These are phyloP conservation scores for Penicillium sumatraense DNA, from an alignment of 2,329 filamentous ascomycete genomes.

Conservation along the genomic window DNA sequence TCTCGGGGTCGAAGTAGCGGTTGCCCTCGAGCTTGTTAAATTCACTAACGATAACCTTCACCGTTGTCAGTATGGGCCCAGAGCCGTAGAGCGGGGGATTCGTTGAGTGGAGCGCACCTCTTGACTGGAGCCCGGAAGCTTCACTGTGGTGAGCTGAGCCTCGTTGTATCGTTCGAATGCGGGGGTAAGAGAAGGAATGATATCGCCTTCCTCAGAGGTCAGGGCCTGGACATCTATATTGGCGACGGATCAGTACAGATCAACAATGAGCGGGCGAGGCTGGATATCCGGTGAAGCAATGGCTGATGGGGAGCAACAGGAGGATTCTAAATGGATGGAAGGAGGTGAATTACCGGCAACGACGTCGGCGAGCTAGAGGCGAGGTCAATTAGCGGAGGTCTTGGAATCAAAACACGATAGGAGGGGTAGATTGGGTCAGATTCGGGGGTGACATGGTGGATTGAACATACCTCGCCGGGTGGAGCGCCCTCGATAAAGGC, in stretches of 20 bases:
- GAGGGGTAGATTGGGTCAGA: constrained; percentile 7
- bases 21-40: constrained; percentile 81
- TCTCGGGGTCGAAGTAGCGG: constrained; percentile 89
- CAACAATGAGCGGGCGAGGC: constrained; percentile 7
- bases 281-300: too few relatives aligned
- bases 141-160: constrained; percentile 85
- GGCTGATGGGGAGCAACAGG: constrained; percentile 7
- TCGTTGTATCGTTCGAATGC: constrained; percentile 97
- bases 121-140: constrained; percentile 84
- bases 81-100: neutral
- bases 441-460: constrained; percentile 7
- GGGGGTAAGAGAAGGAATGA: constrained; percentile 74
- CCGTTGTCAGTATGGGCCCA: constrained; percentile 15
- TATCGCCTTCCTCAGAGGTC: constrained; percentile 68
- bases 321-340: constrained; percentile 3
- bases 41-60: constrained; percentile 75
- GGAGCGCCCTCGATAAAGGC: constrained; percentile 93
- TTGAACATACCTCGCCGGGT: constrained; percentile 79
- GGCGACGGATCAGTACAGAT: constrained; percentile 20
- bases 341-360: constrained; percentile 69
- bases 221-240: constrained; percentile 83
- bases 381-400: constrained; percentile 32
- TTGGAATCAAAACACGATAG: constrained; percentile 9
- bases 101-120: too few relatives aligned
- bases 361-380: constrained; percentile 78